Evolutionary conservation across 2,329 filamentous ascomycete genomes (phyloP).

Genomic region (Alternaria arbusti): DNA sequence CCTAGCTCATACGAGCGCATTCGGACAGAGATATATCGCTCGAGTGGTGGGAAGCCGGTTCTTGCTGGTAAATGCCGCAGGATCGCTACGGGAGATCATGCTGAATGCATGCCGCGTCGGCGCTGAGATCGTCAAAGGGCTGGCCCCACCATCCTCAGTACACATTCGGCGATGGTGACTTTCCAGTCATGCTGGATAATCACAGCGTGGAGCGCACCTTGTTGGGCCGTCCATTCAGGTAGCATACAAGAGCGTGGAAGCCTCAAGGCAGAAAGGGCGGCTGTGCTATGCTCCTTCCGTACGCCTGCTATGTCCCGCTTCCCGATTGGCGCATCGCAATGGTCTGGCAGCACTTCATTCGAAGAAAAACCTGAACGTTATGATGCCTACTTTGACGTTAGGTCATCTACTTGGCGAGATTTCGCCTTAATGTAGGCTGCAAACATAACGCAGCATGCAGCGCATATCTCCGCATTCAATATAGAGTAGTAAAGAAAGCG

Average conservation of each 20-base stretch:
- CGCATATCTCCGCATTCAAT: background rate
- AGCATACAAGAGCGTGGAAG: background rate
- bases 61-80: background rate
- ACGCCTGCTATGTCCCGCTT: background rate
- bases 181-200: background rate
- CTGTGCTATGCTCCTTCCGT: background rate
- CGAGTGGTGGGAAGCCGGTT: background rate
- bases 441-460: background rate
- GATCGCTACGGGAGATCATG: background rate
- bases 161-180: background rate
- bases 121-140: background rate
- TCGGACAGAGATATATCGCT: background rate
- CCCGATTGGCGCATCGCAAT: background rate
- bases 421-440: too few species aligned
- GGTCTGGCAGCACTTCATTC: too few species aligned
- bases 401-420: too few species aligned
- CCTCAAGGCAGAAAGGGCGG: background rate
- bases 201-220: background rate
- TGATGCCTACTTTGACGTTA: too few species aligned
- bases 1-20: background rate
- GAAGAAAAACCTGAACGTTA: too few species aligned
- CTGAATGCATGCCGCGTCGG: background rate
- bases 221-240: constrained; percentile 1
- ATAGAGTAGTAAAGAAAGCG: background rate
- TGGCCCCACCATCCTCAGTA: background rate